Evolutionary conservation across 768 basidiomycete species (phyloP), one percentile per base, ranked within the genome.

Genomic region (Sutorius australiensis): DNA sequence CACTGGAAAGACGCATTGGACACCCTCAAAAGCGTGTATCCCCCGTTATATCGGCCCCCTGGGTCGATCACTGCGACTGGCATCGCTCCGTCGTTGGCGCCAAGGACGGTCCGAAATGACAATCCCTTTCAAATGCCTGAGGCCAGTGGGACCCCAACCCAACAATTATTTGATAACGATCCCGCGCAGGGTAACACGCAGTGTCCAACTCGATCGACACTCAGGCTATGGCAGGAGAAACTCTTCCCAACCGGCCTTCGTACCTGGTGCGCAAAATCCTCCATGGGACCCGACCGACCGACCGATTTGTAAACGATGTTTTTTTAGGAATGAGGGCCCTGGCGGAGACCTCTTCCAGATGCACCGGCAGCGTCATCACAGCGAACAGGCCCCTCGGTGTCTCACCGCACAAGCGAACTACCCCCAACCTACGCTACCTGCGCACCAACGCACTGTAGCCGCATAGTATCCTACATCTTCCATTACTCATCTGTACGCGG

Each of bases 371-470:
- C 13, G 19, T 12, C 12, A 9, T 24, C 46, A 12, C 27, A 27
- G 3, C 19, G 39, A 9, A 16, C 39, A 5, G 37, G 8, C 38
- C 16, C 10, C 3, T 36, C n/a, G 9, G 16, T 2, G 17, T 9
- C 21, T 16, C 45, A 41, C 31, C 19, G 21, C 47, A 10, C 16
- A 28, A 31, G 47, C 36, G 36, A 51, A 8, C 46, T 36, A 0
- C 65, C 61, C 27, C 65, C 66, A 0, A 31, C 46, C 40, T 67
- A 67, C 33, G 46, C 51, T 24, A 59, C 56, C n/a, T 53, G 48
- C 51, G 43, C 21, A 19, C 31, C 14, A 17, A n/a, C 3, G 7
- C 13, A 7, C 27, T 12, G 17, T 55, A 10, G 45, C 19, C 28
- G 12, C 12, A 7, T 30, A 13, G 33, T 14, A n/a, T 28, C 13